Conservation (phyloP, 1,284 basidiomycete genomes). For the Chondrostereum purpureum region DNA sequence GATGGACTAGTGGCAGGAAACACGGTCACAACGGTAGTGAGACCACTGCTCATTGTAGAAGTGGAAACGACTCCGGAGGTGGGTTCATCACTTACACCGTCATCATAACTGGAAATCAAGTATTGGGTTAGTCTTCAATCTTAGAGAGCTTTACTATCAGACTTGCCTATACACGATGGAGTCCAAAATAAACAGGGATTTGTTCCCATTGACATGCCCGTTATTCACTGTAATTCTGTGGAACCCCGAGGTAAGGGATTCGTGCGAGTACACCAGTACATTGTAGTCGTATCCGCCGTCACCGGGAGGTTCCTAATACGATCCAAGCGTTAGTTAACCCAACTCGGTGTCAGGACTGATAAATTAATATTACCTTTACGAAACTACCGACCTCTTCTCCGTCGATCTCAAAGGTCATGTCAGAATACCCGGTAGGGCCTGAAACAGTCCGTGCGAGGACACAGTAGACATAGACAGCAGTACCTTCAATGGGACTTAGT, state of each 20-base stretch:
- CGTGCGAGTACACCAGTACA: constrained; percentile 19
- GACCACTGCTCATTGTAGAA: background rate
- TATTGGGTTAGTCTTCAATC: too few relatives aligned
- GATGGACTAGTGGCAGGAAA: too few relatives aligned
- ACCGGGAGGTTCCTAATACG: constrained; percentile 9
- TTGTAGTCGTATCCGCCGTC: constrained; percentile 13
- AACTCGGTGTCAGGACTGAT: background rate
- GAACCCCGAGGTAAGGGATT: constrained; percentile 13
- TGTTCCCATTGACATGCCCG: constrained; percentile 17
- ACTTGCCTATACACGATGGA: constrained; percentile 27
- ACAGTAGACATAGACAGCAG: constrained; percentile 24
- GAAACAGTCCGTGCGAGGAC: constrained; percentile 16
- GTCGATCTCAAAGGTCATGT: constrained; percentile 26
- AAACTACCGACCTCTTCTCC: constrained; percentile 15
- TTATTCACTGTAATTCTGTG: constrained; percentile 30
- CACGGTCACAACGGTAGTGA: background rate
- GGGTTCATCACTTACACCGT: background rate
- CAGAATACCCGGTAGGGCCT: constrained; percentile 3
- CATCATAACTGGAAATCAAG: background rate
- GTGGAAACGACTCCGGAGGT: background rate
- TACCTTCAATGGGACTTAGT: too few relatives aligned
- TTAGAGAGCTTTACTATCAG: too few relatives aligned
- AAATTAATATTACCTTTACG: background rate
- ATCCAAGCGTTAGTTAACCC: background rate
- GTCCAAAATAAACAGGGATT: constrained; percentile 26